Evolutionary conservation across 179 eudicot genomes (phyloP).

Genomic region (Beta corolliflora): DNA sequence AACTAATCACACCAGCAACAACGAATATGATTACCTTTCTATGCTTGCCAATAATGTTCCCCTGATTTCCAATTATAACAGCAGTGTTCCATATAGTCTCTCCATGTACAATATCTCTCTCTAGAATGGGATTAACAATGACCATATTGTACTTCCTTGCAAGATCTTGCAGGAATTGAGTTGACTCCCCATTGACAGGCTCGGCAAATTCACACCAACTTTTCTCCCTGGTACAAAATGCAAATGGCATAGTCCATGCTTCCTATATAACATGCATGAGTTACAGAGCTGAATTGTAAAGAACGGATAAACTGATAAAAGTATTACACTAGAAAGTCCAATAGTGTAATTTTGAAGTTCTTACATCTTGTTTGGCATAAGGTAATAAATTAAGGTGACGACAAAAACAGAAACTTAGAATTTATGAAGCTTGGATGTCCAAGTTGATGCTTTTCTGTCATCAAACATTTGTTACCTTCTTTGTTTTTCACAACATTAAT

Average conservation of each 20-base stretch:
- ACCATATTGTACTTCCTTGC: constrained; percentile 93
- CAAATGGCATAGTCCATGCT: constrained; percentile 99
- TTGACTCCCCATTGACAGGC: constrained; percentile 90
- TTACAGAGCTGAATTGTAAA: neutral
- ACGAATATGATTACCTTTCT: constrained; percentile 59
- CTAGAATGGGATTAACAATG: constrained; percentile 83
- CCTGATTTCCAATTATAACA: constrained; percentile 87
- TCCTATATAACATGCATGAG: constrained; percentile 51
- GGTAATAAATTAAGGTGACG: neutral
- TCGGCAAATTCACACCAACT: constrained; percentile 98
- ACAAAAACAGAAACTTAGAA: too few relatives aligned
- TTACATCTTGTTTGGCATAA: neutral
- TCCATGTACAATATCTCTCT: constrained; percentile 89
- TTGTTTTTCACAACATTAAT: neutral
- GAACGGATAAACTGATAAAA: too few relatives aligned
- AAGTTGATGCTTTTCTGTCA: neutral
- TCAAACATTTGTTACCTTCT: neutral
- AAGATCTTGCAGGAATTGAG: constrained; percentile 72
- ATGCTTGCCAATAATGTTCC: constrained; percentile 92
- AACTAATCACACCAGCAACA: neutral
- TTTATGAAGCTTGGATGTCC: neutral
- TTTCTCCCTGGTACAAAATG: constrained; percentile 96
- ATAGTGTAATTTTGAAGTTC: neutral
- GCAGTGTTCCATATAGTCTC: constrained; percentile 97
- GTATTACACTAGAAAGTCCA: neutral